Percentiles rank a stretch among this genome's conserved stretches.
phyloP scores from a whole-genome alignment of 2,329 filamentous ascomycete genomes.

The Clonostachys sp. region DNA sequence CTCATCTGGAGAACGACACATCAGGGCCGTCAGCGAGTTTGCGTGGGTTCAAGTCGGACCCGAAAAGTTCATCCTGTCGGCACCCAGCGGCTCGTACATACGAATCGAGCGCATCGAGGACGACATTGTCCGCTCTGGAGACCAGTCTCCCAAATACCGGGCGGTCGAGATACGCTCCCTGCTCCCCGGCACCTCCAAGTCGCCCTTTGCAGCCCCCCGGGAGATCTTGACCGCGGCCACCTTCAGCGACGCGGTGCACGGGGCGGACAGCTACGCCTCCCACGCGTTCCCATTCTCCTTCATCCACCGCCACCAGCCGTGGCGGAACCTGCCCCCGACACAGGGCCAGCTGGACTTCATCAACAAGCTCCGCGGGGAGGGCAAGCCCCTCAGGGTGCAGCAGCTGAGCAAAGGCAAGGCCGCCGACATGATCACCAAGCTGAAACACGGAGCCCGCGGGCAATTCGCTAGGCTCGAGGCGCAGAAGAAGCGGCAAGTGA shows the following conservation, averaged over 20 bases:
- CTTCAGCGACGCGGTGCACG: conserved; percentile 74
- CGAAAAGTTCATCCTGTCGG: conserved; percentile 66
- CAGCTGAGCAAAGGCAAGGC: conserved; percentile 76
- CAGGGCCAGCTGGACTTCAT: conserved; percentile 64
- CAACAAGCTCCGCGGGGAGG: conserved; percentile 56
- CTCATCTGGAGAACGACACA: conserved; percentile 71
- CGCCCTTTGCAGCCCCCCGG: conserved; percentile 65
- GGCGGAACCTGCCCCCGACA: conserved; percentile 65
- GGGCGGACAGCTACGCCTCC: conserved; percentile 75
- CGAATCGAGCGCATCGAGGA: conserved; percentile 38
- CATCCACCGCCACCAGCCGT: conserved; percentile 61
- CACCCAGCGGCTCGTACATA: conserved; percentile 57
- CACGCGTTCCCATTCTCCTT: conserved; percentile 62
- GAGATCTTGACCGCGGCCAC: conserved; percentile 60
- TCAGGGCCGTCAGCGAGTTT: conserved; percentile 68
- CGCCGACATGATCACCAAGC: conserved; percentile 86
- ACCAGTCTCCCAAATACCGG: conserved; percentile 23
- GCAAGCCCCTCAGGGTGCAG: conserved; percentile 44
- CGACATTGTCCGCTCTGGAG: conserved; percentile 7
- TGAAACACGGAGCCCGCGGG: conserved; percentile 75
- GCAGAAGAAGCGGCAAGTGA: conserved; percentile 44
- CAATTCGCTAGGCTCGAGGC: conserved; percentile 51
- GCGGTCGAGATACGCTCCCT: conserved; percentile 44
- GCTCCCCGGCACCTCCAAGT: conserved; percentile 36
- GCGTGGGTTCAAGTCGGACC: conserved; percentile 80